A percentile compares a stretch with the other conserved stretches of the same genome.
These are phyloP conservation scores for Umbelopsis vinacea DNA, from an alignment of 192 early-diverging fungal genomes.

Conservation along the genomic window DNA sequence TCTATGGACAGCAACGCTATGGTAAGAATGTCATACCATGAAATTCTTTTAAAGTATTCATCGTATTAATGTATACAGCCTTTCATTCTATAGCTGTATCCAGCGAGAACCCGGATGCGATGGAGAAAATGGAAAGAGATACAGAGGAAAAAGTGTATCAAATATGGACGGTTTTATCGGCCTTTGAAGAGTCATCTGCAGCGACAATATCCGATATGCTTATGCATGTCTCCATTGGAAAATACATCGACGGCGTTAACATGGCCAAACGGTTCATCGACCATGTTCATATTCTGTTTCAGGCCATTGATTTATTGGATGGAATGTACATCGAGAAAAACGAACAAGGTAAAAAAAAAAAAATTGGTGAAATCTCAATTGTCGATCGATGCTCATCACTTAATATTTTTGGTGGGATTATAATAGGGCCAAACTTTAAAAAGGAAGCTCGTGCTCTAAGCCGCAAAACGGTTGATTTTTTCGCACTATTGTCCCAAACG, in stretches of 20 bases:
- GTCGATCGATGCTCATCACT: neutral
- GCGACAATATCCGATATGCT: slow-evolving; percentile 90
- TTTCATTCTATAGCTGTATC: neutral
- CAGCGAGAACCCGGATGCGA: neutral
- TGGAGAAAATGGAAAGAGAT: slow-evolving; percentile 54
- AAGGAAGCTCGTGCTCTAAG: slow-evolving; percentile 91
- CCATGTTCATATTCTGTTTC: slow-evolving; percentile 83
- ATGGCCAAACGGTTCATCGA: slow-evolving; percentile 78
- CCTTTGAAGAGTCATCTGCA: slow-evolving; percentile 87
- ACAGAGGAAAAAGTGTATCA: slow-evolving; percentile 86
- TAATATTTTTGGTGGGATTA: neutral
- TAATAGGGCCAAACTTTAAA: slow-evolving; percentile 62
- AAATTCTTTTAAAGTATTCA: neutral
- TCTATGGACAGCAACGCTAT: slow-evolving; percentile 12
- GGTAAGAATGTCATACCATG: slow-evolving; percentile 10
- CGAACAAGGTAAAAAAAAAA: neutral
- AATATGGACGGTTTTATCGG: slow-evolving; percentile 81
- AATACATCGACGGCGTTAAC: slow-evolving; percentile 67
- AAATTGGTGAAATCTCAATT: neutral
- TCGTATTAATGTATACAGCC: neutral
- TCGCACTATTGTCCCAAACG: slow-evolving; percentile 82
- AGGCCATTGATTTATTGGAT: slow-evolving; percentile 65
- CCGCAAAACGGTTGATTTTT: slow-evolving; percentile 91
- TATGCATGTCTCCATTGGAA: slow-evolving; percentile 71
- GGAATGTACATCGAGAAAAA: neutral